A percentile compares a stretch with the other conserved stretches of the same genome.
Conservation (phyloP, 164 flowering plant species). For the Piper betle region DNA sequence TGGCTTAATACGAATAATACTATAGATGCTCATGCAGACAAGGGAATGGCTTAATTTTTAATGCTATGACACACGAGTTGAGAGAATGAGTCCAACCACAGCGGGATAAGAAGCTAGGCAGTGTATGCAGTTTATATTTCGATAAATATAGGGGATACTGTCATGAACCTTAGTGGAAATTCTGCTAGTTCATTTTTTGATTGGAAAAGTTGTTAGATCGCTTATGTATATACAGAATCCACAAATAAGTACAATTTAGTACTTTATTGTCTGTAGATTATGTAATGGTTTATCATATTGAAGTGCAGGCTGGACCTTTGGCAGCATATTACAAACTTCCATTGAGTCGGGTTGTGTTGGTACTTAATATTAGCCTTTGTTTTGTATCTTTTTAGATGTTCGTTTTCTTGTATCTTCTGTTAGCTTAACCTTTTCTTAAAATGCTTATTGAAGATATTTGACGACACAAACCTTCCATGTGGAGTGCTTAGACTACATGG, state of each 20-base stretch:
- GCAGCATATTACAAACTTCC: constrained; percentile 94
- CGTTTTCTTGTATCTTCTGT: neutral
- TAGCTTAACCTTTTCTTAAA: neutral
- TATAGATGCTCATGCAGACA: no score
- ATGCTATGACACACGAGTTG: no score
- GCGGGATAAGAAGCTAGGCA: no score
- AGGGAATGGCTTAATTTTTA: no score
- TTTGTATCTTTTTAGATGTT: neutral
- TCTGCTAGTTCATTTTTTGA: constrained; percentile 3
- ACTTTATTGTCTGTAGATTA: neutral
- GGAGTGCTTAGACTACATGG: constrained; percentile 81
- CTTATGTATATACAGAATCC: neutral
- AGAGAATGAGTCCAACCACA: no score
- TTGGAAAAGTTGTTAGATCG: neutral
- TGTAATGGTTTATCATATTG: constrained; percentile 1
- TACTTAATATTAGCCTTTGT: constrained; percentile 13
- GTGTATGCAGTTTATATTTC: no score
- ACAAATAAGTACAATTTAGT: neutral
- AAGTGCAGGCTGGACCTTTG: constrained; percentile 68
- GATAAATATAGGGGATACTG: no score
- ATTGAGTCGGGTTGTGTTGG: constrained; percentile 83
- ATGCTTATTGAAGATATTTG: constrained; percentile 14
- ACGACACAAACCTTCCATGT: constrained; percentile 88
- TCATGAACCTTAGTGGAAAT: neutral
- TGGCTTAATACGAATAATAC: no score